Evolutionary conservation across 768 basidiomycete species (phyloP), one percentile per base, ranked within the genome.

Genomic region (Phylloporus scabripes): DNA sequence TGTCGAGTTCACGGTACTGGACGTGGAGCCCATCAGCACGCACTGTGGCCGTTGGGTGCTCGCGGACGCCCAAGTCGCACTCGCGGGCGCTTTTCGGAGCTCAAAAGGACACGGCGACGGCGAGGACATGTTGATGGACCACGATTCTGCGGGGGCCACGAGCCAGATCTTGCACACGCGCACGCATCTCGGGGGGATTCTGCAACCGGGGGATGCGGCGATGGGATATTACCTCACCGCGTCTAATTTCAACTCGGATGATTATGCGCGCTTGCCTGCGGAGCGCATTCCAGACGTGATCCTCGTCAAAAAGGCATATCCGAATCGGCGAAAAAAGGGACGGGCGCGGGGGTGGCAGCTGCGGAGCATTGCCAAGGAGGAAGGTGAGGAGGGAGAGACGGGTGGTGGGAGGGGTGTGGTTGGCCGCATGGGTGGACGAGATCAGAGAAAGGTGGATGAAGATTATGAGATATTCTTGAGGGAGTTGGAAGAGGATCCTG

Each of bases 381-480:
- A 80, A 9, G 92, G 87, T 8, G 92, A 92, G 64, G 87, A 87
- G 33, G 89, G 84, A 26, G 87, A 92, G 62, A 85, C 83, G 12
- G 78, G 85, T 26, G 77, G 72, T 42, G 85, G 81, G 29, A 74
- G 89, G 37, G 93, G 93, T 48, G 85, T 92, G n/a, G 83, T 95
- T 38, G 93, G 93, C 1, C 73, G 92, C 41, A 77, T 87, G 77
- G 93, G 93, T 10, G 93, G 92, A 31, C 74, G 92, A 41, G 93
- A 95, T 70, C 80, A 83, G 69, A 84, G 79, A 72, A 92, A 93
- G 74, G 90, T 98, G 50, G 93, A 97, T 58, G 84, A 91, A 64
- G 95, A 99, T 64, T 99, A 98, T 69, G 96, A 98, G 73, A 55
- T 90, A 44, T 99, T 99, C 81, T 72, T 98, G 68, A 79, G 87